Percentiles rank a stretch among this genome's conserved stretches.
Conservation (phyloP, 345 rosid species). For the Pistacia vera region DNA sequence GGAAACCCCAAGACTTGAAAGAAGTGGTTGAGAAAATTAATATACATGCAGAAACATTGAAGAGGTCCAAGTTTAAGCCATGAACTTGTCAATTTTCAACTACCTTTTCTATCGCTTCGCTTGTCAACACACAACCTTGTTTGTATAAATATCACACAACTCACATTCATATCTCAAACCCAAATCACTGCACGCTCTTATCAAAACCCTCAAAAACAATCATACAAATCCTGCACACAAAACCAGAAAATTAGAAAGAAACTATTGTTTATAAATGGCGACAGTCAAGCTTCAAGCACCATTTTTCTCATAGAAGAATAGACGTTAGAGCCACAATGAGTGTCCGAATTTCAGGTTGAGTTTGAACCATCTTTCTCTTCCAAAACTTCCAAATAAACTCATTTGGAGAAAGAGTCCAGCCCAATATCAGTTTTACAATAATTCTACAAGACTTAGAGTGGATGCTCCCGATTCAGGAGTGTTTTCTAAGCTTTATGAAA, state of each 20-base stretch:
- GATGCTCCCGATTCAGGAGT: constrained; percentile 23
- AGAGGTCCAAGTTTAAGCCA: not conserved
- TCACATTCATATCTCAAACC: constrained; percentile 3
- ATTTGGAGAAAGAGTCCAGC: constrained; percentile 5
- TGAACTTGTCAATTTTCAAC: constrained; percentile 11
- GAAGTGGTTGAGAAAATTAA: not conserved
- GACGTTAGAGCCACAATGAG: constrained; percentile 17
- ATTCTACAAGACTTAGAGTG: not conserved
- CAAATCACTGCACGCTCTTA: not conserved
- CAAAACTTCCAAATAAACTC: constrained; percentile 20
- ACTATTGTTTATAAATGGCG: constrained; percentile 20
- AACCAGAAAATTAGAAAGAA: not conserved
- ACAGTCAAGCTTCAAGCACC: constrained; percentile 25
- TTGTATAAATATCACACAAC: constrained; percentile 1
- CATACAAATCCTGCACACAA: not conserved
- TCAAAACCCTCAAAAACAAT: not conserved
- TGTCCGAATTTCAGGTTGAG: constrained; percentile 16
- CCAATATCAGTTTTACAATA: not conserved
- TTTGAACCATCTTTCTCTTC: constrained; percentile 17
- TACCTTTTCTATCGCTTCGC: constrained; percentile 14
- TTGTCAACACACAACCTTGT: not conserved
- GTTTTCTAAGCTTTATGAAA: constrained; percentile 34
- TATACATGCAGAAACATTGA: not conserved
- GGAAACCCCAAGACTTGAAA: not conserved
- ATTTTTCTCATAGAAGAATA: constrained; percentile 9